phyloP scores from a whole-genome alignment of 176 grass and related monocot species.

The Zea mays region DNA sequence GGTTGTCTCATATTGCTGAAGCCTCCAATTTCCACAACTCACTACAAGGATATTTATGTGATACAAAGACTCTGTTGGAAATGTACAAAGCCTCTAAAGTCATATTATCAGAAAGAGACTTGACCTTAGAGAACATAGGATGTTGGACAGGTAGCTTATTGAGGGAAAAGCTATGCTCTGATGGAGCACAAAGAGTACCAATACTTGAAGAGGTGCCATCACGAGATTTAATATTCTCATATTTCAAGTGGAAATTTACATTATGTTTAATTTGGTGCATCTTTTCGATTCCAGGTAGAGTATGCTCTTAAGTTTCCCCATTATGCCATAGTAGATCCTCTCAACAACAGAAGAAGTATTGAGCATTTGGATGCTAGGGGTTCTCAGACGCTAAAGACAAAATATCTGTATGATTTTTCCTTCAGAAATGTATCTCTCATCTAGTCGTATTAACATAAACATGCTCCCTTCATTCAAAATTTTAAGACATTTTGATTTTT shows the following conservation, averaged over 20 bases:
- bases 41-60: constrained; percentile 65
- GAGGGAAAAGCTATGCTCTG: constrained; percentile 35
- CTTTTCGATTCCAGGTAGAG: constrained; percentile 43
- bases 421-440: background rate
- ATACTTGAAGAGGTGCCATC: constrained; percentile 48
- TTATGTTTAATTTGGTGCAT: background rate
- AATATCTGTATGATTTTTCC: constrained; percentile 37
- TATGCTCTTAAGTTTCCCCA: constrained; percentile 59
- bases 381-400: constrained; percentile 40
- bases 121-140: constrained; percentile 56
- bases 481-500: too few relatives aligned
- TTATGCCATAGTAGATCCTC: constrained; percentile 50
- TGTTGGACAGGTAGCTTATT: constrained; percentile 64
- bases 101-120: constrained; percentile 48
- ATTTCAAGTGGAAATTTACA: background rate
- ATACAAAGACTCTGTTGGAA: constrained; percentile 64
- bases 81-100: constrained; percentile 74
- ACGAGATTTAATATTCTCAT: background rate
- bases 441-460: too few relatives aligned
- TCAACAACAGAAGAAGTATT: constrained; percentile 58
- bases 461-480: too few relatives aligned
- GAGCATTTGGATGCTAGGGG: constrained; percentile 47
- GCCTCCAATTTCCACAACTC: constrained; percentile 46
- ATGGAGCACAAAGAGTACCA: constrained; percentile 1
- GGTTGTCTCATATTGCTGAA: constrained; percentile 50